Conservation (phyloP, 1,139 yeast genomes). For the Diutina mesorugosa region DNA sequence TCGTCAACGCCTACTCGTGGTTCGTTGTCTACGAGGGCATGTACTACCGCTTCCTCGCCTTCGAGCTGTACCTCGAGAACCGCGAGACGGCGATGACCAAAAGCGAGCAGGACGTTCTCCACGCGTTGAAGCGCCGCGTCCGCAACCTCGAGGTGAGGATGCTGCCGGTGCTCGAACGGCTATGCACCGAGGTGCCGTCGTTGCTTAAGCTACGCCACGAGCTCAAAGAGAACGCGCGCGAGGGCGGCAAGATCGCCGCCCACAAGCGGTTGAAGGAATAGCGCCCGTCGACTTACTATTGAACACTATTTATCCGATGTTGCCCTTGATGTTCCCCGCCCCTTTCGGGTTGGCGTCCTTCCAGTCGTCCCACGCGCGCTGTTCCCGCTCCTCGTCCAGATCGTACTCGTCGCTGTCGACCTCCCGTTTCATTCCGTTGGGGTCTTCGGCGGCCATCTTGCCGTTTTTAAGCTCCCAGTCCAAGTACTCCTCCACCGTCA, state of each 20-base stretch:
- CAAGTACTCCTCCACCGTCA: conserved; percentile 86
- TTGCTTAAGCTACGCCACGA: conserved; percentile 1
- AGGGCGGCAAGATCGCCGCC: background rate
- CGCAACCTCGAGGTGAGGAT: background rate
- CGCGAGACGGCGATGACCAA: background rate
- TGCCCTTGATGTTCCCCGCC: conserved; percentile 64
- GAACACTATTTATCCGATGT: background rate
- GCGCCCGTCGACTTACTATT: background rate
- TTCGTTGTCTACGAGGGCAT: background rate
- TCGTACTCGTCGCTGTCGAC: conserved; percentile 23
- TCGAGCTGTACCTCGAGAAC: background rate
- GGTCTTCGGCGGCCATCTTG: conserved; percentile 51
- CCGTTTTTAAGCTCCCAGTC: conserved; percentile 81
- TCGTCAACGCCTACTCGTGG: background rate
- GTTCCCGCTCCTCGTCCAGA: conserved; percentile 37
- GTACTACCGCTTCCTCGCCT: background rate
- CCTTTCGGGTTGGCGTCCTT: conserved; percentile 79
- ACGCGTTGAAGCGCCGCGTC: background rate
- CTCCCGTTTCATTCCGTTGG: conserved; percentile 13
- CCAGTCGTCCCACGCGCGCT: conserved; percentile 88
- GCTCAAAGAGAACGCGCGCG: background rate
- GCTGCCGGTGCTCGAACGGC: background rate
- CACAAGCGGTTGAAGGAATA: background rate
- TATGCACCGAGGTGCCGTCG: background rate
- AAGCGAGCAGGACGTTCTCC: background rate